These are phyloP conservation scores for Penicillium fuscoglaucum DNA, from an alignment of 2,329 filamentous ascomycete species.

Conservation along the genomic window DNA sequence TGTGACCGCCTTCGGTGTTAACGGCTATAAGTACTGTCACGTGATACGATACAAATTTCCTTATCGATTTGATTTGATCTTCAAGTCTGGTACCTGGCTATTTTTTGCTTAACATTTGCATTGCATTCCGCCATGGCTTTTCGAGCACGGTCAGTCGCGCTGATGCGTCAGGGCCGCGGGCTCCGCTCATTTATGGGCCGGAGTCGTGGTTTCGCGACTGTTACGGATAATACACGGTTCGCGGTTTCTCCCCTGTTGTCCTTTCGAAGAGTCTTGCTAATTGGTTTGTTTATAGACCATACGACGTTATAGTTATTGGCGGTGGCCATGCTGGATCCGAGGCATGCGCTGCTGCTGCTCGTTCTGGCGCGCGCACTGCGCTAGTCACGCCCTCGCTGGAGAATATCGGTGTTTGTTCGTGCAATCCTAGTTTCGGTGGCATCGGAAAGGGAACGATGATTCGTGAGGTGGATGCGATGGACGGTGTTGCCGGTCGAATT, in stretches of 20 bases:
- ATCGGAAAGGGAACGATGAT: conserved; percentile 98
- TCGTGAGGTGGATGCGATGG: conserved; percentile 90
- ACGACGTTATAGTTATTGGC: conserved; percentile 93
- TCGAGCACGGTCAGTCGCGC: conserved; percentile 31
- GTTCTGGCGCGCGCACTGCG: conserved; percentile 83
- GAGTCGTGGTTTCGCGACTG: conserved; percentile 41
- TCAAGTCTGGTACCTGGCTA: not conserved
- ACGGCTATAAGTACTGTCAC: conserved; percentile 13
- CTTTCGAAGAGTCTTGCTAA: conserved; percentile 6
- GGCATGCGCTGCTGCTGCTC: conserved; percentile 85
- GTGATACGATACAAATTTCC: conserved; percentile 19
- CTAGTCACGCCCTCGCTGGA: conserved; percentile 84
- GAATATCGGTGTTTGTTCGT: conserved; percentile 92
- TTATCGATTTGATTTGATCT: conserved; percentile 18
- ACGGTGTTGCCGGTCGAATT: conserved; percentile 82
- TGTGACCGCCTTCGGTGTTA: conserved; percentile 25
- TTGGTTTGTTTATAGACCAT: conserved; percentile 53
- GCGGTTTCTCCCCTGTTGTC: conserved; percentile 9
- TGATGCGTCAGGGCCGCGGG: conserved; percentile 31
- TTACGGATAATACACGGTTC: conserved; percentile 41
- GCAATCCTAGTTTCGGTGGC: conserved; percentile 96
- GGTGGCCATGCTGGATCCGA: conserved; percentile 95
- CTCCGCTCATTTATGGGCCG: conserved; percentile 23
- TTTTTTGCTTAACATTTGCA: not conserved
- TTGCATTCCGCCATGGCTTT: conserved; percentile 36